Percentiles rank a stretch among this genome's conserved stretches.
phyloP scores from a whole-genome alignment of 2,329 filamentous ascomycete species.

The Knufia fluminis region DNA sequence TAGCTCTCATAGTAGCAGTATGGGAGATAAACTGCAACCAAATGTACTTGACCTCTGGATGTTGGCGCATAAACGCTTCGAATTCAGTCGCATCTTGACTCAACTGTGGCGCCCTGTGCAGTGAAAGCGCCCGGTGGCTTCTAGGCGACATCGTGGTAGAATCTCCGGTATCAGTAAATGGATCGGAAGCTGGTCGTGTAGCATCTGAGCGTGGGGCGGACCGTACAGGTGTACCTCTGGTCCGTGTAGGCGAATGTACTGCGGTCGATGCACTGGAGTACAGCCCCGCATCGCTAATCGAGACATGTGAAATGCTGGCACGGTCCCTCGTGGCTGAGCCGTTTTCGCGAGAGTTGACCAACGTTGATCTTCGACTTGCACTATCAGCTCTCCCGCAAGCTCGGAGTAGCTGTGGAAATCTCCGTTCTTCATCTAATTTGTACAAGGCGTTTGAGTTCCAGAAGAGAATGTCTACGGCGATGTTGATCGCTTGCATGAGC shows the following conservation, averaged over 20 bases:
- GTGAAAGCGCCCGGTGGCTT: not conserved
- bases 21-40: constrained; percentile 72
- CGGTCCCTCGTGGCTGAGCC: not conserved
- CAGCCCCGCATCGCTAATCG: constrained; percentile 12
- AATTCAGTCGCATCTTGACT: constrained; percentile 17
- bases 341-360: constrained; percentile 10
- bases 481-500: constrained; percentile 51
- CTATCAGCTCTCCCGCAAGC: constrained; percentile 18
- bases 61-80: constrained; percentile 41
- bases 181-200: not conserved
- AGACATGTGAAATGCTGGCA: constrained; percentile 17
- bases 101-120: not conserved
- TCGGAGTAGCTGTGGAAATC: constrained; percentile 21
- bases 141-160: not conserved
- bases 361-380: constrained; percentile 19
- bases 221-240: constrained; percentile 5
- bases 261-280: constrained; percentile 9
- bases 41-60: constrained; percentile 53
- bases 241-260: constrained; percentile 4
- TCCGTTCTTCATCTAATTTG: constrained; percentile 41
- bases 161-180: not conserved
- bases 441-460: constrained; percentile 71
- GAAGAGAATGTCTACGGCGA: constrained; percentile 63
- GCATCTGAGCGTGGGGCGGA: not conserved
- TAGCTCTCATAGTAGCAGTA: constrained; percentile 57